These are phyloP conservation scores for Petunia hybrid DNA, from an alignment of 305 asterid genomes.

Conservation along the genomic window DNA sequence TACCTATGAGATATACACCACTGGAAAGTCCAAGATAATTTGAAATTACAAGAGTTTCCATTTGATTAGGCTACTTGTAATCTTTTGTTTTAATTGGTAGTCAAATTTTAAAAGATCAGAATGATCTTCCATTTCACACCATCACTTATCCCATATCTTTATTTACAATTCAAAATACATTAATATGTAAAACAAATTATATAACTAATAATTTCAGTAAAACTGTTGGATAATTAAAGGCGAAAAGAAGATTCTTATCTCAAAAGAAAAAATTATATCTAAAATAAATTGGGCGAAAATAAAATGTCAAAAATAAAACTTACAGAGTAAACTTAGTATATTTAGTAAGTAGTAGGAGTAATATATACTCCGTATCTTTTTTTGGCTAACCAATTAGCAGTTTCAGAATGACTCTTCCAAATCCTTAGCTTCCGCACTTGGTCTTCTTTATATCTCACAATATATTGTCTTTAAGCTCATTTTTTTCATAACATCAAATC, in stretches of 20 bases:
- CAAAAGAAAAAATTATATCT: too few relatives aligned
- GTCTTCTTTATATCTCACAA: background rate
- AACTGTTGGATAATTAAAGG: too few relatives aligned
- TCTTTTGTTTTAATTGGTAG: background rate
- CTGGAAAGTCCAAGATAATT: background rate
- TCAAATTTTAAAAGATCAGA: background rate
- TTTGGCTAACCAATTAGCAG: conserved; percentile 28
- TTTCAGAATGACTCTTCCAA: conserved; percentile 35
- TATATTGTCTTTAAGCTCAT: too few relatives aligned
- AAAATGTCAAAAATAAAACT: too few relatives aligned
- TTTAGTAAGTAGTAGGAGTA: too few relatives aligned
- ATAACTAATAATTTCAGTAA: too few relatives aligned
- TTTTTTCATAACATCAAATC: too few relatives aligned
- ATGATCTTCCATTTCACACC: background rate
- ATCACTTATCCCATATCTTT: background rate
- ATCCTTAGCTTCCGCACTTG: conserved; percentile 25
- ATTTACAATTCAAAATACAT: background rate
- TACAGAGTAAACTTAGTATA: too few relatives aligned
- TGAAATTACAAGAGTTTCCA: conserved; percentile 10
- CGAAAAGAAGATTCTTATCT: too few relatives aligned
- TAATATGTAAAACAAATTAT: background rate
- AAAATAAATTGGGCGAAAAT: too few relatives aligned
- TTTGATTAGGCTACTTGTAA: background rate
- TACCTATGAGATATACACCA: background rate
- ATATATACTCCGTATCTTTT: too few relatives aligned